Evolutionary conservation across 345 rosid genomes (phyloP), one percentile per base, ranked within the genome.

Genomic region (Pugionium cornutum): DNA sequence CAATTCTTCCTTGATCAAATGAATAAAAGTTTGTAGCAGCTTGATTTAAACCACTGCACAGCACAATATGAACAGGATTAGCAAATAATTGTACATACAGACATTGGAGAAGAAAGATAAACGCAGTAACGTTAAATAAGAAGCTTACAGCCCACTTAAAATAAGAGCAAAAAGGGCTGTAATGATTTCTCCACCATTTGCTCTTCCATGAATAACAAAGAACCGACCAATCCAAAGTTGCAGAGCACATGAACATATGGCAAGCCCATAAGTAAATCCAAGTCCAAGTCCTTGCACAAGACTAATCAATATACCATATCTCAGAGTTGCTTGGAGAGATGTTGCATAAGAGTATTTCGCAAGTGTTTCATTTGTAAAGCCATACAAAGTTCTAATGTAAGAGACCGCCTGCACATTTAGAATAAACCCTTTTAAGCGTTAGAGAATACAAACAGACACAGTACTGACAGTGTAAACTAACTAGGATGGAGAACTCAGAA

Each of bases 281-380:
- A 92, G 97, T 49, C 98, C 98, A 74, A 92, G 96, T 60, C 98
- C 98, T 92, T 92, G 98, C 70, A 92, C 98, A 65, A 89, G 97
- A 71, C 98, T 92, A 60, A 92, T 92, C 72, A 86, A 66, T 63
- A 92, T 85, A 60, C 98, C 98, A 69, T 89, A 92, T 82, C 95
- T 81, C 77, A 92, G 78, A 57, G 98, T 92, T 73, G 98, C 98
- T 86, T 92, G 98, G 25, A 92, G 78, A 48, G 98, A 89, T 67
- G 89, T 92, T 45, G 98, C 98, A 75, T 92, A 92, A 47, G 98
- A 92, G 81, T 92, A 87, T 78, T 92, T 92, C 60, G 98, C 98
- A 77, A 89, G 71, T 67, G 95, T 92, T 83, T 92, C 98, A 79
- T 92, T 92, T 31, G 98, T 92, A 76, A 92, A 92, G 47, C 95